Evolutionary conservation across 2,329 filamentous ascomycete genomes (phyloP), one percentile per base, ranked within the genome.

Genomic region (Mycosphaerella arachidis): DNA sequence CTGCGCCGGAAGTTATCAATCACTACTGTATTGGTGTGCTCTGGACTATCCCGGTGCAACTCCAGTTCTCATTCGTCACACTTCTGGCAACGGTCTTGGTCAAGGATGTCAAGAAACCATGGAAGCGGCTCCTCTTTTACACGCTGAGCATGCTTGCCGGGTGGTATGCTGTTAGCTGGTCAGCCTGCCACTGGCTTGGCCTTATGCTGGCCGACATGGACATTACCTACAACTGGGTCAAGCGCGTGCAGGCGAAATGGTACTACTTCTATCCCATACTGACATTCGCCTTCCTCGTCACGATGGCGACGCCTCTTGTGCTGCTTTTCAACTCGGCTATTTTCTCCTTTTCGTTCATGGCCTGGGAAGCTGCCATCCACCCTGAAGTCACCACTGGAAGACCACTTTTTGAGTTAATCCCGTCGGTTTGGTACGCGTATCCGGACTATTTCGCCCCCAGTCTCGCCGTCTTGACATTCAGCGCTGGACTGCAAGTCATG

Each of bases 1-100:
- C 76, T 2, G 76, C 76, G 7, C 79, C 79, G 0, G 74, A 78
- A 55, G 76, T 81, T 52, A 79, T 77, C 8, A 75, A 74, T 66
- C 76, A 81, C 63, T 81, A 78, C 68, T 80, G 79, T 60, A 79
- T 78, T 0, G 78, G 78, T 67, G 78, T 81, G 5, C 71, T 81
- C 1, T 81, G 79, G 79, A 80, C 78, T 3, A 79, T 81, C 33
- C 77, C 79, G 0, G 77, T 81, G 0, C 77, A 79, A 62, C 71
- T 81, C 1, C 79, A 81, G 64, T 78, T 76, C 40, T 73, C 77
- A 2, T 81, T 78, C 74, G 69, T 76, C n/a, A 73, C 76, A 2
- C 67, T 81, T 1, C 67, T 77, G 9, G 77, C 72, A 24, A 71
- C 73, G 5, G 72, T 81, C 30, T 69, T 81, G 24, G 71, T 81